These are phyloP conservation scores for Rhizopogon rudus DNA, from an alignment of 768 basidiomycete genomes.

Conservation along the genomic window DNA sequence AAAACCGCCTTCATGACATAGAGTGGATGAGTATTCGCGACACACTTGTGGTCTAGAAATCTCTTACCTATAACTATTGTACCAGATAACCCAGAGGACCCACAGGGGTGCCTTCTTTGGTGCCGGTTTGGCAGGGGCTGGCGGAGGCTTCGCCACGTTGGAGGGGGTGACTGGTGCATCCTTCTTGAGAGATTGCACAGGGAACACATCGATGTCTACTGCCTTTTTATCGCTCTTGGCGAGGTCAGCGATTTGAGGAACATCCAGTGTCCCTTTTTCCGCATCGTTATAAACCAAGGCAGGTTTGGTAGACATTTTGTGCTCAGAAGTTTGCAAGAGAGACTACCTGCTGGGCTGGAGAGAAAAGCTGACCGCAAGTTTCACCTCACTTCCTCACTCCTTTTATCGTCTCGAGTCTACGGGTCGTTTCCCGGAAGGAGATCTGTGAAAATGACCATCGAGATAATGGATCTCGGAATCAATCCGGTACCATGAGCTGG, in stretches of 20 bases:
- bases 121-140: slow-evolving; percentile 32
- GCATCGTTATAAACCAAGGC: slow-evolving; percentile 40
- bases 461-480: slow-evolving; percentile 13
- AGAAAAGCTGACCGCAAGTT: slow-evolving; percentile 1
- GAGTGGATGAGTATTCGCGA: background rate
- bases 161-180: slow-evolving; percentile 32
- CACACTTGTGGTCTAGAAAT: background rate
- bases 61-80: slow-evolving; percentile 68
- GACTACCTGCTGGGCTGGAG: slow-evolving; percentile 7
- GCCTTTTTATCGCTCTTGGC: slow-evolving; percentile 37
- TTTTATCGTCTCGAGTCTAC: slow-evolving; percentile 18
- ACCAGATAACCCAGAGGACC: slow-evolving; percentile 66
- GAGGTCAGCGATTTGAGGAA: slow-evolving; percentile 25
- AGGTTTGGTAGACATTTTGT: slow-evolving; percentile 39
- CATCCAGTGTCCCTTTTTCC: slow-evolving; percentile 54
- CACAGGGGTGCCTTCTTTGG: slow-evolving; percentile 58
- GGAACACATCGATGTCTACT: slow-evolving; percentile 21
- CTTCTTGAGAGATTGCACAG: slow-evolving; percentile 36
- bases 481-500: slow-evolving; percentile 4
- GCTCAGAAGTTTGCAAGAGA: slow-evolving; percentile 6
- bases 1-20: slow-evolving; percentile 56
- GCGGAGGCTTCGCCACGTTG: slow-evolving; percentile 30
- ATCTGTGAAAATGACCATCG: slow-evolving; percentile 6
- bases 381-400: background rate
- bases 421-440: slow-evolving; percentile 7